These are phyloP conservation scores for Aspergillus transmontanensis DNA, from an alignment of 2,329 filamentous ascomycete species.

Conservation along the genomic window DNA sequence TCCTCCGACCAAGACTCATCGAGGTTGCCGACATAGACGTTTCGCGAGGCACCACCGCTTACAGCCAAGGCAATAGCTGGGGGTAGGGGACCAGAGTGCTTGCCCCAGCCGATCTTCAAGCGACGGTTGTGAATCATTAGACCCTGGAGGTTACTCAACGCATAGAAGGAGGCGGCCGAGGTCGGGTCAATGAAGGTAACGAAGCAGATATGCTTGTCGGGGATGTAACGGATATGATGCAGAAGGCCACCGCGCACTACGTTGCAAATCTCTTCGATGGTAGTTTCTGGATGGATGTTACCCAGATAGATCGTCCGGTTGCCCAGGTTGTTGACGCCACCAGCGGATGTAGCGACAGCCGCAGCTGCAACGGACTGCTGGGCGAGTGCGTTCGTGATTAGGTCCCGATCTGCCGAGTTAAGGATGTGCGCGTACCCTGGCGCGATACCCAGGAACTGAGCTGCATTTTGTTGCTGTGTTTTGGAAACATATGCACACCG, in stretches of 20 bases:
- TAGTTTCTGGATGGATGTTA: constrained; percentile 98
- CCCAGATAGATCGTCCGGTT: constrained; percentile 97
- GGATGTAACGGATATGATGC: constrained; percentile 98
- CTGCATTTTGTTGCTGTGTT: constrained; percentile 98
- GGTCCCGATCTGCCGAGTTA: constrained; percentile 91
- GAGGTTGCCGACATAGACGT: constrained; percentile 96
- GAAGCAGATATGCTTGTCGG: constrained; percentile 99
- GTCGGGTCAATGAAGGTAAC: constrained; percentile 99
- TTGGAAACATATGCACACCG: constrained; percentile 98
- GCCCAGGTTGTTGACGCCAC: constrained; percentile 94
- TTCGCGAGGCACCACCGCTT: constrained; percentile 94
- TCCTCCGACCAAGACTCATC: constrained; percentile 98
- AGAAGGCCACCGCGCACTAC: constrained; percentile 93
- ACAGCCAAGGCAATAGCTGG: constrained; percentile 95
- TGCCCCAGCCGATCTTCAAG: constrained; percentile 98
- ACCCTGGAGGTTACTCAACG: constrained; percentile 93
- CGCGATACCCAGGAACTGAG: constrained; percentile 95
- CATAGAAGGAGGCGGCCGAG: constrained; percentile 95
- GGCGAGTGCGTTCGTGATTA: constrained; percentile 93
- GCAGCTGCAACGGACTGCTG: constrained; percentile 97
- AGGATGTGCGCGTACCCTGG: constrained; percentile 95
- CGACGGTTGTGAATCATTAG: constrained; percentile 99
- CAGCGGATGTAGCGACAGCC: constrained; percentile 92
- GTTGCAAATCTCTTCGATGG: constrained; percentile 99
- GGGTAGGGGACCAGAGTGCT: constrained; percentile 94